A percentile compares a stretch with the other conserved stretches of the same genome.
phyloP scores from a whole-genome alignment of 148 eudicot genomes.

The Limonium bicolor region DNA sequence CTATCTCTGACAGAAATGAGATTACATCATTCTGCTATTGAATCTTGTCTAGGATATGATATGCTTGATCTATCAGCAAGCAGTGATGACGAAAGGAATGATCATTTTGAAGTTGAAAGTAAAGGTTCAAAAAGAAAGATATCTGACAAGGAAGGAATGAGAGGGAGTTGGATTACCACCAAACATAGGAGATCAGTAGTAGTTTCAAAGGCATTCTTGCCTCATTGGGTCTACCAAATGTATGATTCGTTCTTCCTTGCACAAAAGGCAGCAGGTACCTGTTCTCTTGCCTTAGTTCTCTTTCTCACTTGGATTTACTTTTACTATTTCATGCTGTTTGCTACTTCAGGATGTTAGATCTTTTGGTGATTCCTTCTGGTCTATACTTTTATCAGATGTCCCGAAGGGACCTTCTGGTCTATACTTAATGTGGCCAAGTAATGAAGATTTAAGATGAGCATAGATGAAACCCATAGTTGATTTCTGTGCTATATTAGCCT shows the following conservation, averaged over 20 bases:
- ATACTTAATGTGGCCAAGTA: no score
- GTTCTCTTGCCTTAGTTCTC: no score
- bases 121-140: constrained; percentile 19
- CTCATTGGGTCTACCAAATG: constrained; percentile 85
- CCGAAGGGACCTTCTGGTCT: no score
- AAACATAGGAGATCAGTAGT: constrained; percentile 21
- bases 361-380: no score
- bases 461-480: no score
- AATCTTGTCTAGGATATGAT: constrained; percentile 25
- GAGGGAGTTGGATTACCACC: constrained; percentile 13
- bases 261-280: constrained; percentile 63
- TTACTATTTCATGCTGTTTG: no score
- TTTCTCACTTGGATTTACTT: no score
- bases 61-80: constrained; percentile 26
- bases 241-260: constrained; percentile 78
- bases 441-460: no score
- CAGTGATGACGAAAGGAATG: constrained; percentile 60
- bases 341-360: no score
- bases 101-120: constrained; percentile 14
- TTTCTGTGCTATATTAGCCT: no score
- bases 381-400: no score
- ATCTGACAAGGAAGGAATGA: constrained; percentile 16
- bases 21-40: constrained; percentile 49
- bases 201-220: constrained; percentile 75
- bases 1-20: constrained; percentile 61